Evolutionary conservation across 2,329 filamentous ascomycete species (phyloP).

Genomic region (Aspergillus eucalypticola): DNA sequence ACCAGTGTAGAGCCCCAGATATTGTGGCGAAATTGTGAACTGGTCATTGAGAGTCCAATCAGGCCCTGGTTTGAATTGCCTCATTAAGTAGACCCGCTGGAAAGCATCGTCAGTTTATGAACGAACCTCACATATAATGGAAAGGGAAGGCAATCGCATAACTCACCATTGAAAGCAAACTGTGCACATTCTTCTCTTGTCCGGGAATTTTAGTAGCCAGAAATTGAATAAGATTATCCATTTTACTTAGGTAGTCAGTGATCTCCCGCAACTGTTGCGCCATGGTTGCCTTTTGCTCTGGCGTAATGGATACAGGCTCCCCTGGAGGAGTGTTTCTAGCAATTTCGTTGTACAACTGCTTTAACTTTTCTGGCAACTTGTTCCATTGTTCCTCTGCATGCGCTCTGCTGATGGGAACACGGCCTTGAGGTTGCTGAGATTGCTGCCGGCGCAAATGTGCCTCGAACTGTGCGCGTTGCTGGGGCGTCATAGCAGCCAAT

Average conservation of each 20-base stretch:
- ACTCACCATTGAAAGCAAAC: slow-evolving; percentile 42
- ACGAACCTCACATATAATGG: slow-evolving; percentile 8
- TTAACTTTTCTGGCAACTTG: slow-evolving; percentile 41
- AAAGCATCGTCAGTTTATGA: slow-evolving; percentile 16
- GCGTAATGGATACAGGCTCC: slow-evolving; percentile 37
- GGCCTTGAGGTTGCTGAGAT: slow-evolving; percentile 34
- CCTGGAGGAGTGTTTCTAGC: slow-evolving; percentile 32
- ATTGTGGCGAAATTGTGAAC: slow-evolving; percentile 46
- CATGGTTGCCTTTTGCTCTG: slow-evolving; percentile 43
- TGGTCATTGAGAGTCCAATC: slow-evolving; percentile 48
- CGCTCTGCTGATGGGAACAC: slow-evolving; percentile 34
- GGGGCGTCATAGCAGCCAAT: slow-evolving; percentile 41
- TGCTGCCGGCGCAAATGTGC: slow-evolving; percentile 39
- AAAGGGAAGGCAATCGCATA: not conserved
- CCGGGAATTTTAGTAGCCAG: slow-evolving; percentile 41
- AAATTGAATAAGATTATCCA: slow-evolving; percentile 45
- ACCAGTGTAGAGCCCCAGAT: slow-evolving; percentile 37
- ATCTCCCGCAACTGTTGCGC: slow-evolving; percentile 42
- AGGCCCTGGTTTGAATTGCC: slow-evolving; percentile 44
- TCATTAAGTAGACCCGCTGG: slow-evolving; percentile 47
- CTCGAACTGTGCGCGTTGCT: slow-evolving; percentile 44
- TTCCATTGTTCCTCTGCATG: slow-evolving; percentile 42
- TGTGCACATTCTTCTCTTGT: slow-evolving; percentile 42
- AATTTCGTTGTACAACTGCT: slow-evolving; percentile 43
- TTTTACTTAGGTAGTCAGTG: slow-evolving; percentile 44